Percentiles rank a stretch among this genome's conserved stretches.
Evolutionary conservation across 805 yeast genomes (phyloP).

Genomic region (Candida stauntonica): DNA sequence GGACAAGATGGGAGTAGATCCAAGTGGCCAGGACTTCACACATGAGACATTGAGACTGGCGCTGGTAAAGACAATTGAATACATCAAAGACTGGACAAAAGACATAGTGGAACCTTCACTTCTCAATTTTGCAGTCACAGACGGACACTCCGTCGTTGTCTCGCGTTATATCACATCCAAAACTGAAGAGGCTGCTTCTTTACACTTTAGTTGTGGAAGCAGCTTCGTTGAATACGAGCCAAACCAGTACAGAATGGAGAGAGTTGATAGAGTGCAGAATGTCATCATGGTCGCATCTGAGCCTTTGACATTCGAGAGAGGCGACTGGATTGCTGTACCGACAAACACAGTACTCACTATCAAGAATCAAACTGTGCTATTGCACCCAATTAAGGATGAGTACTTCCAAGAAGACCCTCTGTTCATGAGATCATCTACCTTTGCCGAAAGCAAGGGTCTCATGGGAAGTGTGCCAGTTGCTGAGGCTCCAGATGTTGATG

Average conservation of each 20-base stretch:
- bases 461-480: slow-evolving; percentile 85
- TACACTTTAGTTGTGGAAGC: slow-evolving; percentile 93
- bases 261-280: slow-evolving; percentile 87
- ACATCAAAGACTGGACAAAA: slow-evolving; percentile 75
- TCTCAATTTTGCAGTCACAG: slow-evolving; percentile 91
- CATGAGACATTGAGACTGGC: slow-evolving; percentile 63
- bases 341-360: slow-evolving; percentile 84
- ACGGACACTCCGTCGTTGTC: slow-evolving; percentile 82
- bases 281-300: slow-evolving; percentile 97
- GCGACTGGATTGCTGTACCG: slow-evolving; percentile 97
- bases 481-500: slow-evolving; percentile 43
- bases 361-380: slow-evolving; percentile 75
- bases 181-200: slow-evolving; percentile 93
- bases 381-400: slow-evolving; percentile 91
- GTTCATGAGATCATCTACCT: slow-evolving; percentile 64
- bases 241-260: slow-evolving; percentile 91
- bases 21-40: slow-evolving; percentile 46
- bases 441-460: slow-evolving; percentile 88
- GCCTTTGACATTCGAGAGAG: slow-evolving; percentile 93
- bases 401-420: slow-evolving; percentile 73
- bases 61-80: slow-evolving; percentile 64
- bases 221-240: slow-evolving; percentile 86
- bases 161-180: slow-evolving; percentile 84
- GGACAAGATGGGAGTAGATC: slow-evolving; percentile 71
- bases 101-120: slow-evolving; percentile 77